phyloP scores from a whole-genome alignment of 768 basidiomycete species.

The Auricularia auricula-judae region DNA sequence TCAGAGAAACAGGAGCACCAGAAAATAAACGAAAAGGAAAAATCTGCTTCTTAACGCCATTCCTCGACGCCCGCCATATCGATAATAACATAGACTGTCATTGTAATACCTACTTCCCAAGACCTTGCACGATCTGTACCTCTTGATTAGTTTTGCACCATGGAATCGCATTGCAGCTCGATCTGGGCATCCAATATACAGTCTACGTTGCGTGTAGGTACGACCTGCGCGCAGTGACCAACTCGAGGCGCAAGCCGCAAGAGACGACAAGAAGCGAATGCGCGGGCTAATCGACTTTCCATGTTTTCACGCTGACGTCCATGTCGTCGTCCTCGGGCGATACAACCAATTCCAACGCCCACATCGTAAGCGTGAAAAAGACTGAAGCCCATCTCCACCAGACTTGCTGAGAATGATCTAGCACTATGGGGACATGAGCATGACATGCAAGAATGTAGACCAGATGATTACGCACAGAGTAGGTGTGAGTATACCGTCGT shows the following conservation, averaged over 20 bases:
- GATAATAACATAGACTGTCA: not conserved
- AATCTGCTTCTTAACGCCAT: not conserved
- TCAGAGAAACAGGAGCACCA: not conserved
- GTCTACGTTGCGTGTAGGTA: not conserved
- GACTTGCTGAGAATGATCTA: conserved; percentile 82
- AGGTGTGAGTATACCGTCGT: conserved; percentile 82
- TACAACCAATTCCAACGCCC: conserved; percentile 74
- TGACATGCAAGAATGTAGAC: not conserved
- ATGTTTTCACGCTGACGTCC: conserved; percentile 42
- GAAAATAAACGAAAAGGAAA: not conserved
- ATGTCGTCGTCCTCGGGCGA: conserved; percentile 60
- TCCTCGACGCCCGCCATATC: no score
- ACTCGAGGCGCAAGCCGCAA: no score
- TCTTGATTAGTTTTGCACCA: no score
- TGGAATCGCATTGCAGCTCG: no score
- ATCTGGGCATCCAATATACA: not conserved
- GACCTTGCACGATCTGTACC: not conserved
- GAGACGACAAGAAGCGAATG: not conserved
- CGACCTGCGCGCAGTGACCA: not conserved
- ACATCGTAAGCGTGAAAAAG: conserved; percentile 73
- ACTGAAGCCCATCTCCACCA: conserved; percentile 94
- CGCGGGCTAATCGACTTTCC: conserved; percentile 58
- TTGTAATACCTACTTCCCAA: not conserved
- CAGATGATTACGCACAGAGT: conserved; percentile 40
- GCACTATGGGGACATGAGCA: conserved; percentile 32